A percentile compares a stretch with the other conserved stretches of the same genome.
phyloP scores from a whole-genome alignment of 805 yeast species.

The Pichia cabralensis region DNA sequence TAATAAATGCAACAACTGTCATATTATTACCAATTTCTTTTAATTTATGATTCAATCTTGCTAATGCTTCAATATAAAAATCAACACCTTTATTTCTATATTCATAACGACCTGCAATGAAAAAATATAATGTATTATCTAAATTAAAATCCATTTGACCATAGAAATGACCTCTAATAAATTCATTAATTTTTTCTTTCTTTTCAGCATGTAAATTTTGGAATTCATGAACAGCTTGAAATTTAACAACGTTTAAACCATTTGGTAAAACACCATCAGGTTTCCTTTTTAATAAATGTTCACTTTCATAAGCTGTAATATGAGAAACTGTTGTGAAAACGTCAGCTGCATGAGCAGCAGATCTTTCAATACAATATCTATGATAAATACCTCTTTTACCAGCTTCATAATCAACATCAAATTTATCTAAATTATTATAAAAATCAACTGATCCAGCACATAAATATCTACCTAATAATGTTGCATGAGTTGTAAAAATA shows the following conservation, averaged over 20 bases:
- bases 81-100: constrained; percentile 96
- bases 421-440: constrained; percentile 75
- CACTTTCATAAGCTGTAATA: constrained; percentile 93
- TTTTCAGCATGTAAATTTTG: constrained; percentile 90
- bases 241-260: constrained; percentile 90
- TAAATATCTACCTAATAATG: constrained; percentile 84
- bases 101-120: constrained; percentile 96
- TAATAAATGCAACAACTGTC: constrained; percentile 93
- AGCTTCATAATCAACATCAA: constrained; percentile 96
- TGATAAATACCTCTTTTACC: constrained; percentile 97
- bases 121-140: constrained; percentile 88
- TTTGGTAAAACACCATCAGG: constrained; percentile 98
- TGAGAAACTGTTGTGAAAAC: constrained; percentile 97
- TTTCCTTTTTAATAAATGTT: constrained; percentile 84
- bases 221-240: constrained; percentile 96
- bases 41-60: constrained; percentile 80
- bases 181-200: constrained; percentile 88
- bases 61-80: constrained; percentile 85
- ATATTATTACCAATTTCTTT: constrained; percentile 74
- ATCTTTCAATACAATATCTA: constrained; percentile 91
- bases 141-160: constrained; percentile 93
- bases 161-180: constrained; percentile 93
- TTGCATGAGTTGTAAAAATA: constrained; percentile 95
- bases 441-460: constrained; percentile 97
- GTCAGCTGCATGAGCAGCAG: constrained; percentile 92